These are phyloP conservation scores for Aspergillus incahuasiensis DNA, from an alignment of 495 filamentous ascomycete genomes.

Conservation along the genomic window DNA sequence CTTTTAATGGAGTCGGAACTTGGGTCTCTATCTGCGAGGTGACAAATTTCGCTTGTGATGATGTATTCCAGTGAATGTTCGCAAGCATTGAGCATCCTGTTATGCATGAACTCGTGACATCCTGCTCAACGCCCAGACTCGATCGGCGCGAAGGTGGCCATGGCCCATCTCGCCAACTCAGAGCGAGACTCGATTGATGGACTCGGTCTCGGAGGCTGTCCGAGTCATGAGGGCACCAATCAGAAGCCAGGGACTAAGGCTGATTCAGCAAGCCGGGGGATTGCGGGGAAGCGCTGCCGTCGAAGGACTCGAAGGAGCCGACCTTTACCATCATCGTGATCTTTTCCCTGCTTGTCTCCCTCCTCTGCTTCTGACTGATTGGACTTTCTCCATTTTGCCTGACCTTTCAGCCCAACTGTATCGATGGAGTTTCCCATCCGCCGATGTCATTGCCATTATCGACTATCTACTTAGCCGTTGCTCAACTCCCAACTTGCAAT, in stretches of 20 bases:
- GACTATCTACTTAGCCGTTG: background rate
- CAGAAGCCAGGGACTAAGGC: background rate
- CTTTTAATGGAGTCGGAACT: too few species aligned
- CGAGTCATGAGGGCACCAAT: background rate
- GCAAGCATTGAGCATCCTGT: too few species aligned
- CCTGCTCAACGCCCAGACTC: background rate
- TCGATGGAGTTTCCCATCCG: background rate
- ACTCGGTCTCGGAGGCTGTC: background rate
- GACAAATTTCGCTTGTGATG: too few species aligned
- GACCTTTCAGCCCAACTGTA: background rate
- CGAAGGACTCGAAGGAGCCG: background rate
- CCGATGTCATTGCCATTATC: background rate
- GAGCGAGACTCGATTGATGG: background rate
- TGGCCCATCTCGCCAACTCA: background rate
- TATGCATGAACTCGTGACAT: too few species aligned
- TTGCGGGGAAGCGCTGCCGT: background rate
- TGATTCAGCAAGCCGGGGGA: background rate
- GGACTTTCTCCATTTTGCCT: background rate
- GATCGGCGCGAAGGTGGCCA: background rate
- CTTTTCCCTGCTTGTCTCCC: background rate
- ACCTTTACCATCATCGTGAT: background rate
- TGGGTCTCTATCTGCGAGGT: too few species aligned
- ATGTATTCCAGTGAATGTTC: too few species aligned
- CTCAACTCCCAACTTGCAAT: conserved; percentile 20
- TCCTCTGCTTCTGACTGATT: background rate